These are phyloP conservation scores for Phragmites australis DNA, from an alignment of 176 grass and related monocot genomes.

Conservation along the genomic window DNA sequence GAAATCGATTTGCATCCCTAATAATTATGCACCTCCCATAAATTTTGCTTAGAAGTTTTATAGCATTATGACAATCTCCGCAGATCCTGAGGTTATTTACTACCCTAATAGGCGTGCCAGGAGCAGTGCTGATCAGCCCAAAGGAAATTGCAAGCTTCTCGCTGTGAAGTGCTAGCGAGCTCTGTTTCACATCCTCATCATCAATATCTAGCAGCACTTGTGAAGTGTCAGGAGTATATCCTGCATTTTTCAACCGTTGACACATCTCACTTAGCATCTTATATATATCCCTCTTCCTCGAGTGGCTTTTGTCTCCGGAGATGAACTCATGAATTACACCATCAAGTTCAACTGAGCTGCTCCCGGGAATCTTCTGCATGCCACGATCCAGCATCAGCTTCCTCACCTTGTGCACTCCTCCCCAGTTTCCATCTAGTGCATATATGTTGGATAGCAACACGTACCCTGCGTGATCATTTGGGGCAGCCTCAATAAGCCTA, in stretches of 20 bases:
- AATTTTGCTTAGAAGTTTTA: slow-evolving; percentile 66
- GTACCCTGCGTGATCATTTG: slow-evolving; percentile 57
- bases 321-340: slow-evolving; percentile 70
- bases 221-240: slow-evolving; percentile 56
- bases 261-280: slow-evolving; percentile 60
- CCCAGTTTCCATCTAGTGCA: slow-evolving; percentile 64
- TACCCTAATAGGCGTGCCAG: slow-evolving; percentile 55
- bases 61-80: slow-evolving; percentile 67
- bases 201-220: slow-evolving; percentile 69
- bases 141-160: slow-evolving; percentile 78
- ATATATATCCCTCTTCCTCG: slow-evolving; percentile 54
- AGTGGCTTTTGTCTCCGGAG: slow-evolving; percentile 58
- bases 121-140: slow-evolving; percentile 54
- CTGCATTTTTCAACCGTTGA: slow-evolving; percentile 48
- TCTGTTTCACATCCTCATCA: slow-evolving; percentile 66
- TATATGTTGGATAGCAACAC: slow-evolving; percentile 77
- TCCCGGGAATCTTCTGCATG: slow-evolving; percentile 61
- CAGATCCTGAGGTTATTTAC: slow-evolving; percentile 69
- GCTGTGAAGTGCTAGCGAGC: slow-evolving; percentile 59
- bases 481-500: slow-evolving; percentile 57
- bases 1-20: slow-evolving; percentile 65
- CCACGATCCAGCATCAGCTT: slow-evolving; percentile 57
- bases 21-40: slow-evolving; percentile 69
- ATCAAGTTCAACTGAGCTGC: slow-evolving; percentile 64
- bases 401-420: slow-evolving; percentile 55